A percentile compares a stretch with the other conserved stretches of the same genome.
These are phyloP conservation scores for Fistulinella cinereoalba DNA, from an alignment of 1,284 basidiomycete genomes.

Conservation along the genomic window DNA sequence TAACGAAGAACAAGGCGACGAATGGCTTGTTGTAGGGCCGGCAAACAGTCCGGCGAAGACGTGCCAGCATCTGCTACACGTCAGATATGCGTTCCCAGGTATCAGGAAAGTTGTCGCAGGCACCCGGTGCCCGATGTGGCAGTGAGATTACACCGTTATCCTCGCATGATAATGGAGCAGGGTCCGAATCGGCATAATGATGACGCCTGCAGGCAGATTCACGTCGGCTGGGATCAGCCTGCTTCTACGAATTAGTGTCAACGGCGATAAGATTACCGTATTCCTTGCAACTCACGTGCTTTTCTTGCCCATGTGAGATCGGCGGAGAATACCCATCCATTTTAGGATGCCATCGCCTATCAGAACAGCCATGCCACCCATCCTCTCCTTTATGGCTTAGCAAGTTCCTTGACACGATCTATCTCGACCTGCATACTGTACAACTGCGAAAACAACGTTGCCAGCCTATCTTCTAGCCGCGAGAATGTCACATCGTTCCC, in stretches of 20 bases:
- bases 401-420: slow-evolving; percentile 19
- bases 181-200: background rate
- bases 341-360: background rate
- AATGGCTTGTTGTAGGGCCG: no score
- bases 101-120: background rate
- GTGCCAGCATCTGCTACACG: slow-evolving; percentile 6
- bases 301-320: slow-evolving; percentile 7
- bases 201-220: background rate
- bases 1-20: background rate
- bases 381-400: slow-evolving; percentile 10
- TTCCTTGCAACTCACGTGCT: background rate
- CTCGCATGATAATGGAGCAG: background rate
- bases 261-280: background rate
- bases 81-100: slow-evolving; percentile 10
- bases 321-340: slow-evolving; percentile 4
- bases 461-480: slow-evolving; percentile 26
- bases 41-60: background rate
- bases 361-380: background rate
- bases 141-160: background rate
- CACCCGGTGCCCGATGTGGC: background rate
- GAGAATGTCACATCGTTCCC: slow-evolving; percentile 20
- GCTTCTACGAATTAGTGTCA: slow-evolving; percentile 1
- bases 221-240: slow-evolving; percentile 3
- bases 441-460: slow-evolving; percentile 21
- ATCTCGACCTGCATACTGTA: slow-evolving; percentile 22